Percentiles rank a stretch among this genome's conserved stretches.
phyloP scores from a whole-genome alignment of 106 monocot species.

The Dioscorea alata region DNA sequence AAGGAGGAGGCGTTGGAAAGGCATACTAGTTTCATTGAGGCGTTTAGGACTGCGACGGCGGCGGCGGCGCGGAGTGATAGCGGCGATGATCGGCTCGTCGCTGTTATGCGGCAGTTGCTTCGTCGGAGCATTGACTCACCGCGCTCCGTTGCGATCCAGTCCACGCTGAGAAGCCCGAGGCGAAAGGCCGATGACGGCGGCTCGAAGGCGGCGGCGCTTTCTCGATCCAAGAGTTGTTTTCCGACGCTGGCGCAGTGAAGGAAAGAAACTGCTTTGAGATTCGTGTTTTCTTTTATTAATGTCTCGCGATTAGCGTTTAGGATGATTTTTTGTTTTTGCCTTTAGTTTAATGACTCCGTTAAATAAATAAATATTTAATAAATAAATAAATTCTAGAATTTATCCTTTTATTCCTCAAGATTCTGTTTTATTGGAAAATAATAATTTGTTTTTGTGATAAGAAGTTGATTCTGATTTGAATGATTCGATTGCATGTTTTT shows the following conservation, averaged over 20 bases:
- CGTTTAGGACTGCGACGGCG: slow-evolving; percentile 24
- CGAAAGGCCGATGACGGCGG: background rate
- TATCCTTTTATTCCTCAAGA: no score
- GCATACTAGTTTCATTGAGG: slow-evolving; percentile 44
- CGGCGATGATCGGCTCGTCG: slow-evolving; percentile 34
- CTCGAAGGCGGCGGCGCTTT: slow-evolving; percentile 3
- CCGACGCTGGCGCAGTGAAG: slow-evolving; percentile 24
- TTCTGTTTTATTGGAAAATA: no score
- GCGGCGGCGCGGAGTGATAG: slow-evolving; percentile 6
- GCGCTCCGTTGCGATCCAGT: slow-evolving; percentile 23
- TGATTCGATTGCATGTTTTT: no score
- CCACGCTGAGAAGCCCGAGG: slow-evolving; percentile 26
- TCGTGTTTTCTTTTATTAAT: no score
- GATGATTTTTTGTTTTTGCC: no score
- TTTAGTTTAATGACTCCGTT: no score
- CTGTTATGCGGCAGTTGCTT: slow-evolving; percentile 49
- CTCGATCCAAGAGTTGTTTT: slow-evolving; percentile 39
- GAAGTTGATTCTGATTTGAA: no score
- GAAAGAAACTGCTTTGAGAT: background rate
- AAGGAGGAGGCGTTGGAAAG: slow-evolving; percentile 55
- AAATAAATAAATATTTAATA: no score
- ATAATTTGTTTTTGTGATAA: no score
- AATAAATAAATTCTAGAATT: no score
- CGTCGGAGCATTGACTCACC: slow-evolving; percentile 47
- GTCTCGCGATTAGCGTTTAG: no score